A percentile compares a stretch with the other conserved stretches of the same genome.
These are phyloP conservation scores for Zygoascus sp. DNA, from an alignment of 1,139 yeast genomes.

Conservation along the genomic window DNA sequence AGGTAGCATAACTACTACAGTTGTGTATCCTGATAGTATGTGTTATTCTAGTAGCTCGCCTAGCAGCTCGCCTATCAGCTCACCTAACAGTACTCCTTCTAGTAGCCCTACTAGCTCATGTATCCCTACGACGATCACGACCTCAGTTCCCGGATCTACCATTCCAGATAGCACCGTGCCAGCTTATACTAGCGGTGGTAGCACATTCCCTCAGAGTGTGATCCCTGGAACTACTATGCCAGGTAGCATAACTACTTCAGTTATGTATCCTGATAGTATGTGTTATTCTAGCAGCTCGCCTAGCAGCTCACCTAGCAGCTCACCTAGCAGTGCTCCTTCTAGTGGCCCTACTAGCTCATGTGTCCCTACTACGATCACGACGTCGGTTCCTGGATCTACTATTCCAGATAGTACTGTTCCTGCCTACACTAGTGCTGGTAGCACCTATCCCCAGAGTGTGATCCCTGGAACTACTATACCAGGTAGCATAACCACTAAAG, in stretches of 20 bases:
- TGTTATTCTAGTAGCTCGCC: constrained; percentile 1
- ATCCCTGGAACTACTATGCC: constrained; percentile 4
- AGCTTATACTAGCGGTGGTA: constrained; percentile 5
- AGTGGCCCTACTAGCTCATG: constrained; percentile 13
- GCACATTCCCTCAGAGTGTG: constrained; percentile 3
- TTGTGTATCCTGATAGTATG: constrained; percentile 10
- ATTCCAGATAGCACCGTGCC: constrained; percentile 3
- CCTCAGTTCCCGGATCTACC: constrained; percentile 13
- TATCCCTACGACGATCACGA: constrained; percentile 15
- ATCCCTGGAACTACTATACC: constrained; percentile 4
- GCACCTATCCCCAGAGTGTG: constrained; percentile 1
- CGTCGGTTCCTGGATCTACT: constrained; percentile 13
- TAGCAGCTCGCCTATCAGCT: constrained; percentile 11
- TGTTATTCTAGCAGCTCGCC: constrained; percentile 1
- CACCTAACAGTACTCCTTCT: constrained; percentile 13
- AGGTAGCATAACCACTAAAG: constrained; percentile 11
- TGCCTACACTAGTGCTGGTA: constrained; percentile 5
- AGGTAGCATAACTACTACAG: constrained; percentile 11
- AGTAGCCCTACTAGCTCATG: constrained; percentile 14
- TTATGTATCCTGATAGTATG: constrained; percentile 11
- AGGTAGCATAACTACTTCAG: constrained; percentile 12
- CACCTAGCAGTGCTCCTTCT: constrained; percentile 14
- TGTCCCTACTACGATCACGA: constrained; percentile 15
- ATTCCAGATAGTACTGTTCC: constrained; percentile 4
- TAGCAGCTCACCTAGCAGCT: constrained; percentile 11